Evolutionary conservation across 441 rosid species (phyloP), one percentile per base, ranked within the genome.

Genomic region (Adansonia grandidieri): DNA sequence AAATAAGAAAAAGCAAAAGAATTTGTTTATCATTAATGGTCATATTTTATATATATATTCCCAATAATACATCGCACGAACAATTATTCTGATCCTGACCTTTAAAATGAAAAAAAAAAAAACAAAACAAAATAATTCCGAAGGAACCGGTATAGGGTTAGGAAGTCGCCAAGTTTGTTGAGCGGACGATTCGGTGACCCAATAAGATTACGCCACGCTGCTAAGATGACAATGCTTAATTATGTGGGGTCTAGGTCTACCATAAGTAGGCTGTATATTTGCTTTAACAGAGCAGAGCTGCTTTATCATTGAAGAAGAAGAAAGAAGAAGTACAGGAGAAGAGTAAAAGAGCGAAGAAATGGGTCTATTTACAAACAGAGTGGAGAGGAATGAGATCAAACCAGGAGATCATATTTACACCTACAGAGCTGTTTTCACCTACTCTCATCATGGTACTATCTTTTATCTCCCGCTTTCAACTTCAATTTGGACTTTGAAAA

Each of bases 401-500:
- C 82, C 98, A 42, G 99, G 97, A 45, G 98, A 94, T 85, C 98
- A 96, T 80, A 92, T 96, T 87, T 96, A 96, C 88, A 91, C 97
- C 84, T 96, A 96, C 88, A 88, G 98, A 80, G 99, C 97, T 62
- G 87, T 94, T 48, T 96, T 94, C 82, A 79, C 99, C 80, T 94
- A 96, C 81, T 94, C 99, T 82, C 98, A 94, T 81, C 99, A 96
- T 57, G 98, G 98, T 94, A 84, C 42, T 37, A 5, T 19, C 72
- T 51, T 48, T 58, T 15, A 56, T 44, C 53, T 61, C 51, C 61
- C 40, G 19, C 28, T 13, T 65, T 77, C 17, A 5, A 32, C 74
- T 69, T 44, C 6, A 28, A 24, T 15, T 54, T 28, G 15, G 22
- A 9, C 48, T 51, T 37, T 9, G 53, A 4, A 50, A 19, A 9